These are phyloP conservation scores for Ogataea methanolica DNA, from an alignment of 805 yeast genomes.

Conservation along the genomic window DNA sequence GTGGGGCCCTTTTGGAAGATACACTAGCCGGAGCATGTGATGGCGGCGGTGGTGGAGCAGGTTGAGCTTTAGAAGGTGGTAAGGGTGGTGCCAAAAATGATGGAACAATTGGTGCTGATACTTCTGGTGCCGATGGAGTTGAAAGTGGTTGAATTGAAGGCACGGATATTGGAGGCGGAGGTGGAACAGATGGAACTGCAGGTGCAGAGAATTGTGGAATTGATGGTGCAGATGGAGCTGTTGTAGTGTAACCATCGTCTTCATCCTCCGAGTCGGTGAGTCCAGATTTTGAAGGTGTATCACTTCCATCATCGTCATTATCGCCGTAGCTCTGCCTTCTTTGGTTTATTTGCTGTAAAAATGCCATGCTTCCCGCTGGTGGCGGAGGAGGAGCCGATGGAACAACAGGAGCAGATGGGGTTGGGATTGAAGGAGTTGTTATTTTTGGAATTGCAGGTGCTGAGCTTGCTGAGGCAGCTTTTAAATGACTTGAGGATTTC, in stretches of 20 bases:
- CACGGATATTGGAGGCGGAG: constrained; percentile 14
- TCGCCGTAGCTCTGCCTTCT: constrained; percentile 43
- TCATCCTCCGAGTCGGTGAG: constrained; percentile 23
- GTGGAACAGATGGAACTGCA: constrained; percentile 14
- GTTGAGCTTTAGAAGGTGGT: constrained; percentile 6
- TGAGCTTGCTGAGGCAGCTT: constrained; percentile 22
- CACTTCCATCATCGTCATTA: constrained; percentile 4
- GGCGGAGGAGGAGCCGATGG: neutral
- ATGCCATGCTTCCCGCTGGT: constrained; percentile 1
- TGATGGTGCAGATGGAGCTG: constrained; percentile 17
- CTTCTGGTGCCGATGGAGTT: constrained; percentile 22
- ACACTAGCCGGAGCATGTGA: constrained; percentile 1
- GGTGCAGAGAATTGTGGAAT: constrained; percentile 12
- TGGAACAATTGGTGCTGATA: constrained; percentile 17
- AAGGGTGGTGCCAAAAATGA: constrained; percentile 20
- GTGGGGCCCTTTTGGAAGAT: constrained; percentile 16
- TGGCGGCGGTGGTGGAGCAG: constrained; percentile 6
- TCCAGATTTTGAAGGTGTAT: constrained; percentile 11
- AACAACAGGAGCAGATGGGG: neutral
- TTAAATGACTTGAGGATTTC: constrained; percentile 15
- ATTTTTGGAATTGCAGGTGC: constrained; percentile 26
- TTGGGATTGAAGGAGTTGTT: constrained; percentile 26
- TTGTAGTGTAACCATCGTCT: constrained; percentile 9
- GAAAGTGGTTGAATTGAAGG: constrained; percentile 16
- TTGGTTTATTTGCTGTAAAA: constrained; percentile 42